Evolutionary conservation across 2,329 filamentous ascomycete species (phyloP), one percentile per base, ranked within the genome.

Genomic region (Colletotrichum zoysiae): DNA sequence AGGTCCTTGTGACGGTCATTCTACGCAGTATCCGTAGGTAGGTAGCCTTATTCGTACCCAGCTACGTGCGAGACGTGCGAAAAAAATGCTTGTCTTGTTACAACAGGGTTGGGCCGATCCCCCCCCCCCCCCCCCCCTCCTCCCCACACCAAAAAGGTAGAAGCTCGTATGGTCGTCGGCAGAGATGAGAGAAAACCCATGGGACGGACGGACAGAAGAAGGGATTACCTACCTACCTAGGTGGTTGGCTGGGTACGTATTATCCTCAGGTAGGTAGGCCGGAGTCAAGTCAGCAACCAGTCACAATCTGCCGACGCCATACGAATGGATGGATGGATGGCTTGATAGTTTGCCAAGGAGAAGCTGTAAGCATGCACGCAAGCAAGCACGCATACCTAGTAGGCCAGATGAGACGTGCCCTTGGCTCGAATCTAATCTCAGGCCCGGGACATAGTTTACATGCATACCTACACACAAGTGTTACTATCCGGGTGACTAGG

Each of bases 221-320:
- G 26, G n/a, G 40, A 40, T 65, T 69, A 65, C 26, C 26, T 2
- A 65, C 26, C 26, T 2, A 26, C 26, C 26, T 3, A 26, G 61
- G 60, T 58, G 60, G 65, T 69, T 69, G 60, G 65, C 65, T 69
- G 51, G 42, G 60, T 69, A 53, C 23, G 58, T 35, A 51, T 35
- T 50, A 48, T 1, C 1, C 35, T 16, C 16, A 53, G 42, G 42
- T 33, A 53, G 42, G 42, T 33, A 26, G 26, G 26, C 48, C 35
- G 46, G 23, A 55, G 57, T 62, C 56, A 62, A 26, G 26, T 26
- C 26, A 26, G 65, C 38, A 18, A 2, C 56, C 38, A 26, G 20
- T 44, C 35, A 57, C 12, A 20, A 44, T 26, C 14, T 11, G 16
- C 44, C 35, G 33, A 12, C 46, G 9, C n/a, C 9, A 11, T 23